Percentiles rank a stretch among this genome's conserved stretches.
Evolutionary conservation across 768 basidiomycete genomes (phyloP).

Genomic region (Russula virescens): DNA sequence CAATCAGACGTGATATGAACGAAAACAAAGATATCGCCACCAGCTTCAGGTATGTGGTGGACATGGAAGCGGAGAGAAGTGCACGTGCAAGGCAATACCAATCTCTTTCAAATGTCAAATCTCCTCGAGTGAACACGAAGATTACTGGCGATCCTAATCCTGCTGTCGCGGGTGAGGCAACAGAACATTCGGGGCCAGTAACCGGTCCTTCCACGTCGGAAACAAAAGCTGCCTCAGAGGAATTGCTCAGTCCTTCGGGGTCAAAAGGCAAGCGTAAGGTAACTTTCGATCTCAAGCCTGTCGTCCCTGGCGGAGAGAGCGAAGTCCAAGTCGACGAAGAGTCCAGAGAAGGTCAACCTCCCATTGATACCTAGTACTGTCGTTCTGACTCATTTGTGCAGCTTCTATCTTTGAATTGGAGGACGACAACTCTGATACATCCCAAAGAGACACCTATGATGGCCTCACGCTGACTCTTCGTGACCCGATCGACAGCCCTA

Average conservation of each 20-base stretch:
- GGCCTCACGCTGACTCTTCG: constrained; percentile 34
- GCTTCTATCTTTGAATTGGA: constrained; percentile 72
- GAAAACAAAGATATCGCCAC: constrained; percentile 41
- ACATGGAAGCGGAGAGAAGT: constrained; percentile 36
- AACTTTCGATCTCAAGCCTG: constrained; percentile 65
- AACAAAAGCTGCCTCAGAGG: constrained; percentile 5
- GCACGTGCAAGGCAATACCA: constrained; percentile 16
- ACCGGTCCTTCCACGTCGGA: constrained; percentile 12
- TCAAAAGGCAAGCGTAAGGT: constrained; percentile 60
- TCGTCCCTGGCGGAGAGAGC: constrained; percentile 36
- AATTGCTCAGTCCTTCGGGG: constrained; percentile 15
- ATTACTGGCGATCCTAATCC: constrained; percentile 14
- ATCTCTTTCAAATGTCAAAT: constrained; percentile 10
- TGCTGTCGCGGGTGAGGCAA: background rate
- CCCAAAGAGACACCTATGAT: constrained; percentile 30
- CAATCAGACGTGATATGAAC: constrained; percentile 45
- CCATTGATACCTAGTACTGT: constrained; percentile 7
- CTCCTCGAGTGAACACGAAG: constrained; percentile 13
- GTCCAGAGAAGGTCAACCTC: constrained; percentile 34
- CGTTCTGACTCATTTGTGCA: constrained; percentile 27
- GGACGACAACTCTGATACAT: constrained; percentile 39
- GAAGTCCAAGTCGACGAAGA: constrained; percentile 16
- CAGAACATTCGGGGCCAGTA: background rate
- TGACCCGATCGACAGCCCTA: constrained; percentile 29
- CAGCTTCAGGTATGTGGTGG: constrained; percentile 44